These are phyloP conservation scores for Oryza glaberrima DNA, from an alignment of 176 grass and related monocot species.

Conservation along the genomic window DNA sequence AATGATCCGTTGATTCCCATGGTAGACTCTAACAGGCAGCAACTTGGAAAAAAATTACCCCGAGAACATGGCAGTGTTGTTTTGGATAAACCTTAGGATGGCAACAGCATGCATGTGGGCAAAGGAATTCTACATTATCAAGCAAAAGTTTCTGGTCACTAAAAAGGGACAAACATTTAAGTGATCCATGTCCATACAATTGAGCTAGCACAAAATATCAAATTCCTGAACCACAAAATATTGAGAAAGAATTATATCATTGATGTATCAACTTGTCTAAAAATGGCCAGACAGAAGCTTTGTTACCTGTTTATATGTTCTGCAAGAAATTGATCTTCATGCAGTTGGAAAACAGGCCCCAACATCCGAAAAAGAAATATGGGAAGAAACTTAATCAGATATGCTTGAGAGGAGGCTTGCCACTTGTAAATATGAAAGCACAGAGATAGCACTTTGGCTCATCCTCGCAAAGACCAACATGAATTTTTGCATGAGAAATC, in stretches of 20 bases:
- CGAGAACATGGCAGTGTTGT: neutral
- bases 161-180: neutral
- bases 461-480: constrained; percentile 14
- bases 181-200: constrained; percentile 36
- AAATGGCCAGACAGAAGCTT: constrained; percentile 41
- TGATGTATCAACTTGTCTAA: constrained; percentile 30
- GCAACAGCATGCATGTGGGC: constrained; percentile 28
- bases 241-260: constrained; percentile 28
- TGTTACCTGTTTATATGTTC: constrained; percentile 24
- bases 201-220: constrained; percentile 35
- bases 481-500: neutral
- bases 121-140: constrained; percentile 35
- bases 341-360: constrained; percentile 17
- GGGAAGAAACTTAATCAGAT: constrained; percentile 30
- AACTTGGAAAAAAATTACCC: neutral
- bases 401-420: constrained; percentile 27
- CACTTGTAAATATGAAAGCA: constrained; percentile 24
- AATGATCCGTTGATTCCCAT: neutral
- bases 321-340: constrained; percentile 14
- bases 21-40: neutral
- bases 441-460: neutral
- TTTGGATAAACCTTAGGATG: constrained; percentile 18
- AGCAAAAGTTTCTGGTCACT: constrained; percentile 24
- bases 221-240: constrained; percentile 20
- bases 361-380: constrained; percentile 25